phyloP scores from a whole-genome alignment of 176 grass and related monocot genomes.

The Elymus sibiricus region DNA sequence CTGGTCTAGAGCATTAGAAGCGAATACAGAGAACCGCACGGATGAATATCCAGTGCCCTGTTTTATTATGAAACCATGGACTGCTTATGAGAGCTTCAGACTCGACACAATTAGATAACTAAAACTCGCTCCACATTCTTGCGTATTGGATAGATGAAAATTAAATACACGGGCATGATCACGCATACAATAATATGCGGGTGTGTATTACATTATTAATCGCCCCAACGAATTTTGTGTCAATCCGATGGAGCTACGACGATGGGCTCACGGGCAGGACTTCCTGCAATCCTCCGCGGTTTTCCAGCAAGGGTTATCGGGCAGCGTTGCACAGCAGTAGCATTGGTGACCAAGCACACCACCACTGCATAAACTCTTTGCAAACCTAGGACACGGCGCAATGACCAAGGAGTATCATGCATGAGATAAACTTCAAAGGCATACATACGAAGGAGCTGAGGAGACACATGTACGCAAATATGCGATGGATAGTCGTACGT shows the following conservation, averaged over 20 bases:
- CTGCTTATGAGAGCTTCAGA: conserved; percentile 4
- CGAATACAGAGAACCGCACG: not conserved
- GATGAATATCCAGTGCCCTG: not conserved
- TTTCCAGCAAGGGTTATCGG: not conserved
- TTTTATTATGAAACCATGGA: conserved; percentile 28
- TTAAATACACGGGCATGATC: too few relatives aligned
- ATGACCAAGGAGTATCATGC: too few relatives aligned
- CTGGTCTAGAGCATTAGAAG: not conserved
- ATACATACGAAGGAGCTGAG: not conserved
- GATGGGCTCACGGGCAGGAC: not conserved
- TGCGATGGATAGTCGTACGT: too few relatives aligned
- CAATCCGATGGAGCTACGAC: not conserved
- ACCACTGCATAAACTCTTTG: too few relatives aligned
- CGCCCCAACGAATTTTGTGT: not conserved
- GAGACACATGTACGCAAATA: not conserved
- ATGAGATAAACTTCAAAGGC: not conserved
- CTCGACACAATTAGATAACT: conserved; percentile 8
- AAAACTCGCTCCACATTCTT: conserved; percentile 1
- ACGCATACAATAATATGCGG: too few relatives aligned
- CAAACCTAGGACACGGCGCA: too few relatives aligned
- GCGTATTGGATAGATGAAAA: too few relatives aligned
- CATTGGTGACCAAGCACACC: not conserved
- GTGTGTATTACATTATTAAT: not conserved
- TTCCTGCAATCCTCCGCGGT: not conserved
- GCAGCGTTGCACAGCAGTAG: not conserved